Evolutionary conservation across 768 basidiomycete species (phyloP).

Genomic region (Podaxis carcinomalis): DNA sequence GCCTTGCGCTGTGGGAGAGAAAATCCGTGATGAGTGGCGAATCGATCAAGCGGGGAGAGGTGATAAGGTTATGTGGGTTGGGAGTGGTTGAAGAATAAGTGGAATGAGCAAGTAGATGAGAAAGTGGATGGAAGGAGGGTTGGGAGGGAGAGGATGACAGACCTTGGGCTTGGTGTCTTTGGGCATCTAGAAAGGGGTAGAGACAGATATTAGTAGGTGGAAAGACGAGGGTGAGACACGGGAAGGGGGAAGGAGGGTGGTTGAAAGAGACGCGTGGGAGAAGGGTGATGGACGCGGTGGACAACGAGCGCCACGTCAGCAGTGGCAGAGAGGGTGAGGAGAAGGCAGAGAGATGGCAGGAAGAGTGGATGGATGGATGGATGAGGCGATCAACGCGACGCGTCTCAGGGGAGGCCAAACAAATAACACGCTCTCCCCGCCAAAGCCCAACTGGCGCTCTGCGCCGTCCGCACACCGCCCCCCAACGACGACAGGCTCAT

Average conservation of each 20-base stretch:
- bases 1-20: slow-evolving; percentile 58
- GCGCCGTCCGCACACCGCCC: neutral
- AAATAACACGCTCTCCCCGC: slow-evolving; percentile 15
- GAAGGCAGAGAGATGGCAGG: neutral
- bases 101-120: slow-evolving; percentile 10
- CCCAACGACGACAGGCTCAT: neutral
- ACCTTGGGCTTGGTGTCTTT: slow-evolving; percentile 77
- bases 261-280: neutral
- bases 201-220: neutral
- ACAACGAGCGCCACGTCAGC: slow-evolving; percentile 6
- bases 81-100: neutral
- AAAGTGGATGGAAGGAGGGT: slow-evolving; percentile 1
- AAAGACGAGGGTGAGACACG: neutral
- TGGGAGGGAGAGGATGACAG: slow-evolving; percentile 6
- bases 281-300: neutral
- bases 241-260: neutral
- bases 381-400: slow-evolving; percentile 19
- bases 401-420: slow-evolving; percentile 20
- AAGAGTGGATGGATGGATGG: neutral
- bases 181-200: slow-evolving; percentile 55
- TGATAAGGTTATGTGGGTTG: neutral
- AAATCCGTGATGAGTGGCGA: slow-evolving; percentile 9
- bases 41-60: slow-evolving; percentile 5
- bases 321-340: neutral
- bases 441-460: slow-evolving; percentile 13